Evolutionary conservation across 805 yeast genomes (phyloP).

Genomic region (Candida oleophila): DNA sequence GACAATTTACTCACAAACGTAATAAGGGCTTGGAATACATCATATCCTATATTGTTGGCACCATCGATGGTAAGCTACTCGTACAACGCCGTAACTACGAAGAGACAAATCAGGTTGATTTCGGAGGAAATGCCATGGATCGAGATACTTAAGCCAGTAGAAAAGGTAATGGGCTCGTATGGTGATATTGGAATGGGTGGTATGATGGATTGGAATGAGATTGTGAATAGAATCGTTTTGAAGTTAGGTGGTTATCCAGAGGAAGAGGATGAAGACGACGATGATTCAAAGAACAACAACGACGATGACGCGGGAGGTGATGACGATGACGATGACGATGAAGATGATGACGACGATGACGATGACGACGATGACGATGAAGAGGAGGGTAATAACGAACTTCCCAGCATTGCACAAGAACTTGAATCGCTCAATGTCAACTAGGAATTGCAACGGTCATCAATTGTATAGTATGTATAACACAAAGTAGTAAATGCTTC

Average conservation of each 20-base stretch:
- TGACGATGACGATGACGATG: conserved; percentile 47
- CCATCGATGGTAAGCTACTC: conserved; percentile 96
- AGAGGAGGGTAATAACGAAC: conserved; percentile 11
- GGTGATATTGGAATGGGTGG: conserved; percentile 99
- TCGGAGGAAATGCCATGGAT: conserved; percentile 94
- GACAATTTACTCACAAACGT: conserved; percentile 90
- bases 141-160: conserved; percentile 90
- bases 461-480: conserved; percentile 4
- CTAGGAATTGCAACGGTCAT: neutral
- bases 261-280: conserved; percentile 50
- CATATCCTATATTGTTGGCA: conserved; percentile 83
- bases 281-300: conserved; percentile 37
- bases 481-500: neutral
- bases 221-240: conserved; percentile 79
- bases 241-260: conserved; percentile 58
- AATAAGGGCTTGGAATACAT: conserved; percentile 93
- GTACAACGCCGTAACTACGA: conserved; percentile 85
- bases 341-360: conserved; percentile 42
- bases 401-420: conserved; percentile 1
- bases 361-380: conserved; percentile 23
- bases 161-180: conserved; percentile 86
- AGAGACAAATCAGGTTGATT: conserved; percentile 72
- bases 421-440: conserved; percentile 3
- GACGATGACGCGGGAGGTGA: conserved; percentile 32
- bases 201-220: conserved; percentile 96